These are phyloP conservation scores for Chlamydomonas sp. DNA, from an alignment of 139 green algal genomes.

Conservation along the genomic window DNA sequence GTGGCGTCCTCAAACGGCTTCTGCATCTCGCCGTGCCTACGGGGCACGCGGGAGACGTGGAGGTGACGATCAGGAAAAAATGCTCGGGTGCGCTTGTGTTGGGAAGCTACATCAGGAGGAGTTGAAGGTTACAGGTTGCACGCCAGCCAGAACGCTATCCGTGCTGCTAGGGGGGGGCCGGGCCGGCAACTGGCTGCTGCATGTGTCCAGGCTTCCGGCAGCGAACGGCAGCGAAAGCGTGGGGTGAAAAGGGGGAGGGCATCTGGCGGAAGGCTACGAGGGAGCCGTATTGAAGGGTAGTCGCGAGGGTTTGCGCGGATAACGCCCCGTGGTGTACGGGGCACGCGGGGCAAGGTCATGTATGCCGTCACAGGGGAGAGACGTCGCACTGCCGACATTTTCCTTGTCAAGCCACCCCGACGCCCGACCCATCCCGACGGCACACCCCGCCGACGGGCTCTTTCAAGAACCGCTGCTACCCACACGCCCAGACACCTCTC, in stretches of 20 bases:
- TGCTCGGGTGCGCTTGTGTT: background rate
- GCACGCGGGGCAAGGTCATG: no score
- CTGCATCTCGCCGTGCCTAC: conserved; percentile 87
- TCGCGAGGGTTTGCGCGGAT: no score
- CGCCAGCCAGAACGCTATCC: background rate
- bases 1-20: conserved; percentile 84
- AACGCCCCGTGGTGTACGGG: no score
- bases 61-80: background rate
- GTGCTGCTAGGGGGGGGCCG: background rate
- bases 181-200: background rate
- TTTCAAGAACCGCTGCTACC: background rate
- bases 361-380: background rate
- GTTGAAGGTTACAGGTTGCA: background rate
- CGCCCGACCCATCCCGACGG: no score
- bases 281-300: no score
- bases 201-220: no score
- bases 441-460: background rate
- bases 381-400: background rate
- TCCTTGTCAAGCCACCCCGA: no score
- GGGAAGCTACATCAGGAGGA: background rate
- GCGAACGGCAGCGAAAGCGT: no score
- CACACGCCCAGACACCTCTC: background rate
- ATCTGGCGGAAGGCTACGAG: no score
- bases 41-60: background rate
- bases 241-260: no score